Evolutionary conservation across 1,284 basidiomycete genomes (phyloP).

Genomic region (Ceratorhiza oryzae-sativae): DNA sequence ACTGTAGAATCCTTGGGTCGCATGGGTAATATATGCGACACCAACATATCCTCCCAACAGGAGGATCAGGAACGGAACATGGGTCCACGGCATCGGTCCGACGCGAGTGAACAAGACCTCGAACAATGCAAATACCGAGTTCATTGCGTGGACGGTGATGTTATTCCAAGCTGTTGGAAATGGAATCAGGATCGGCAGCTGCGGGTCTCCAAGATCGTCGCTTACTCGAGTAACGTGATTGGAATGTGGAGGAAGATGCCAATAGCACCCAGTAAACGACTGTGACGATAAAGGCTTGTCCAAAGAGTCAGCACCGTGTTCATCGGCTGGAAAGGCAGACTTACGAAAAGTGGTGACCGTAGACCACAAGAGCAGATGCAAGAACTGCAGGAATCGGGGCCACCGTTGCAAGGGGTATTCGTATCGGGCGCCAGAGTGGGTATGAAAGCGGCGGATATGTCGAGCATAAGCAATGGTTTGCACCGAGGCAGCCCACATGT

Average conservation of each 20-base stretch:
- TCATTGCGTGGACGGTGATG: conserved; percentile 68
- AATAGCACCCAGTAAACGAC: conserved; percentile 71
- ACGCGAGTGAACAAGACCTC: conserved; percentile 65
- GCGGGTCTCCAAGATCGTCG: conserved; percentile 47
- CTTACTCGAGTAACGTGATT: conserved; percentile 48
- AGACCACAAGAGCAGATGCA: conserved; percentile 63
- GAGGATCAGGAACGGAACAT: conserved; percentile 58
- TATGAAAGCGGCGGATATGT: conserved; percentile 27
- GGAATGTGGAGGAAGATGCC: conserved; percentile 55
- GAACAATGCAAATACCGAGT: conserved; percentile 62
- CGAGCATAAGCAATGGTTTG: conserved; percentile 61
- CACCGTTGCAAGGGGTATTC: conserved; percentile 66
- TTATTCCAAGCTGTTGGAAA: conserved; percentile 60
- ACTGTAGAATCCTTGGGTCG: conserved; percentile 69
- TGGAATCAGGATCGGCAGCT: background rate
- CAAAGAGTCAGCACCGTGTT: conserved; percentile 37
- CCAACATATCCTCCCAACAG: conserved; percentile 66
- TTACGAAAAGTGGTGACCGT: conserved; percentile 67
- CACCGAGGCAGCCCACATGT: conserved; percentile 65
- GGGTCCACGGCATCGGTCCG: conserved; percentile 62
- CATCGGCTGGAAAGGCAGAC: conserved; percentile 47
- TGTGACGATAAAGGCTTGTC: conserved; percentile 68
- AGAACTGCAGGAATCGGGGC: conserved; percentile 62
- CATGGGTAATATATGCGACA: conserved; percentile 68
- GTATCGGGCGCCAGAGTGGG: conserved; percentile 5